phyloP scores from a whole-genome alignment of 2,329 filamentous ascomycete species.

The Samsoniella hepiali region DNA sequence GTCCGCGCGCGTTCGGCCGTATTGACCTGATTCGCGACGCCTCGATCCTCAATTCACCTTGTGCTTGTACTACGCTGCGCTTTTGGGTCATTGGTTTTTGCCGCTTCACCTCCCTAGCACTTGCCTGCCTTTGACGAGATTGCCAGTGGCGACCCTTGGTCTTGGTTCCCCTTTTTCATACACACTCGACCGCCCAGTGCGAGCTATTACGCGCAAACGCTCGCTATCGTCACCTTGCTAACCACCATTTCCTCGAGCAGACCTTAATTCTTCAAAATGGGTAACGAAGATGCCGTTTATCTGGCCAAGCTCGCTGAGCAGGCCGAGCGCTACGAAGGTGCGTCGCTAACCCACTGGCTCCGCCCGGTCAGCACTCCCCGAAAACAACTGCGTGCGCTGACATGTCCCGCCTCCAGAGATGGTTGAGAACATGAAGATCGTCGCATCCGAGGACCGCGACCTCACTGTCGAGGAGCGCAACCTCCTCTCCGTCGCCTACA shows the following conservation, averaged over 20 bases:
- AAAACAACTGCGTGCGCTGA: constrained; percentile 26
- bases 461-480: constrained; percentile 94
- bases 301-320: constrained; percentile 99
- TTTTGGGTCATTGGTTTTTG: not conserved
- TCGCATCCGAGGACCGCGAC: constrained; percentile 82
- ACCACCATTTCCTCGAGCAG: constrained; percentile 23
- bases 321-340: constrained; percentile 99
- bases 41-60: not conserved
- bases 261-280: constrained; percentile 66
- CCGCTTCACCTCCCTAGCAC: not conserved
- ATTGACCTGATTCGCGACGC: not conserved
- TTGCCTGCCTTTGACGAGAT: constrained; percentile 12
- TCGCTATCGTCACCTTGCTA: constrained; percentile 25
- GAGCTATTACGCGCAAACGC: constrained; percentile 17
- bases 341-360: constrained; percentile 31
- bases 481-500: constrained; percentile 96
- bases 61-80: not conserved
- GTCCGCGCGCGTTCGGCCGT: constrained; percentile 5
- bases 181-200: not conserved
- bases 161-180: constrained; percentile 7
- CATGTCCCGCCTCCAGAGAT: constrained; percentile 63
- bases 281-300: constrained; percentile 99
- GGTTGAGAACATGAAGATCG: constrained; percentile 99
- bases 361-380: not conserved
- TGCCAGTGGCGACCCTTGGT: constrained; percentile 20